These are phyloP conservation scores for Aspergillus sp. DNA, from an alignment of 2,329 filamentous ascomycete species.

Conservation along the genomic window DNA sequence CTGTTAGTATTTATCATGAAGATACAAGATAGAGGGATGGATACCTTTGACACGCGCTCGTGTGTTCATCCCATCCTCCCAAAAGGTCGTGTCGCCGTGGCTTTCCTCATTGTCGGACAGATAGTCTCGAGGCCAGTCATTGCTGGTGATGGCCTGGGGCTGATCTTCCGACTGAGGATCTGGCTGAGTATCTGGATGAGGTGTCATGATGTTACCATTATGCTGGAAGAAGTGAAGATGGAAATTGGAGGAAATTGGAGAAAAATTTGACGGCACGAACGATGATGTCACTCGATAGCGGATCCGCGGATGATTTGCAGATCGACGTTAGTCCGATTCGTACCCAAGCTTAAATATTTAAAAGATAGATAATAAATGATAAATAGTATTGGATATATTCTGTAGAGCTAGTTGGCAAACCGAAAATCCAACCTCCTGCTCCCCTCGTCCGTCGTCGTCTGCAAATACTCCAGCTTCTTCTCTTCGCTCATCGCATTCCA, in stretches of 20 bases:
- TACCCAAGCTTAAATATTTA: no score
- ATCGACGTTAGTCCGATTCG: no score
- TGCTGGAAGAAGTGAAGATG: no score
- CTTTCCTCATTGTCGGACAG: neutral
- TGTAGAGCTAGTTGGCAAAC: conserved; percentile 9
- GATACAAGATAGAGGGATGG: neutral
- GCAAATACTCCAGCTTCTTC: conserved; percentile 42
- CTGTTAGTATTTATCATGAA: neutral
- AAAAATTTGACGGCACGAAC: no score
- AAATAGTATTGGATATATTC: no score
- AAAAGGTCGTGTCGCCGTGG: neutral
- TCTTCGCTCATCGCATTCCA: conserved; percentile 23
- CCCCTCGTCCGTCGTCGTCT: conserved; percentile 39
- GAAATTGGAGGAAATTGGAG: no score
- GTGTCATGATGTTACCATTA: no score
- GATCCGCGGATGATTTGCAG: no score
- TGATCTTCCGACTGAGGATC: no score
- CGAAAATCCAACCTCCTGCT: conserved; percentile 30
- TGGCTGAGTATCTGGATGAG: no score
- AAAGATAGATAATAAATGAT: no score
- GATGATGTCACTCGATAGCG: no score
- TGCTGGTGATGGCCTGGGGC: neutral
- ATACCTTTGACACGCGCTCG: conserved; percentile 15
- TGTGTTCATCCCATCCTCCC: conserved; percentile 9
- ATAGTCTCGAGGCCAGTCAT: neutral